Percentiles rank a stretch among this genome's conserved stretches.
Evolutionary conservation across 768 basidiomycete species (phyloP).

Genomic region (Nidula microcarpa): DNA sequence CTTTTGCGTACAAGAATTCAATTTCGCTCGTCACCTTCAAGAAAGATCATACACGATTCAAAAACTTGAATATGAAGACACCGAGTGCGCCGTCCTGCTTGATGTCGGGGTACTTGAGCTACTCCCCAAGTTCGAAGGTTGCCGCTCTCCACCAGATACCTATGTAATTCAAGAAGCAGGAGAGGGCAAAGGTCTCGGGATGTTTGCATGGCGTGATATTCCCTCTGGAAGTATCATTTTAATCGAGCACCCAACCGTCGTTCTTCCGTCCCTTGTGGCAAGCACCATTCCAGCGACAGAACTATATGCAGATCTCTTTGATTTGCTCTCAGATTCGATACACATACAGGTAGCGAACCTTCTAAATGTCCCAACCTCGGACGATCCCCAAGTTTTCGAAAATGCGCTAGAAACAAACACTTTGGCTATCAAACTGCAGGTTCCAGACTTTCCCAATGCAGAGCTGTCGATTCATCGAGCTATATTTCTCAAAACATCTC

Average conservation of each 20-base stretch:
- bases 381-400: constrained; percentile 14
- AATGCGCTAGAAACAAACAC: constrained; percentile 27
- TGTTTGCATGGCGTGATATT: constrained; percentile 19
- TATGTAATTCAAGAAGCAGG: constrained; percentile 6
- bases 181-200: constrained; percentile 17
- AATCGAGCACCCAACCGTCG: constrained; percentile 27
- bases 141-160: background rate
- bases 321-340: constrained; percentile 14
- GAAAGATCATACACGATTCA: constrained; percentile 17
- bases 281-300: constrained; percentile 14
- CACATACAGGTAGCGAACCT: constrained; percentile 17
- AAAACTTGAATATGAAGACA: constrained; percentile 12
- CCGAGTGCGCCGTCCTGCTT: constrained; percentile 21
- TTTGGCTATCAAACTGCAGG: constrained; percentile 23
- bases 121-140: constrained; percentile 11
- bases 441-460: constrained; percentile 14
- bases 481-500: constrained; percentile 29
- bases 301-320: constrained; percentile 20
- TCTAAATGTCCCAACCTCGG: constrained; percentile 6
- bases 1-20: constrained; percentile 17
- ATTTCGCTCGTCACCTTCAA: constrained; percentile 13
- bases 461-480: constrained; percentile 27
- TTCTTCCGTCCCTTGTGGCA: constrained; percentile 27
- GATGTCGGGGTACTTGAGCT: constrained; percentile 23
- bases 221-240: constrained; percentile 17